Conservation (phyloP, 768 basidiomycete species). For the Candolleomyces aberdarensis region DNA sequence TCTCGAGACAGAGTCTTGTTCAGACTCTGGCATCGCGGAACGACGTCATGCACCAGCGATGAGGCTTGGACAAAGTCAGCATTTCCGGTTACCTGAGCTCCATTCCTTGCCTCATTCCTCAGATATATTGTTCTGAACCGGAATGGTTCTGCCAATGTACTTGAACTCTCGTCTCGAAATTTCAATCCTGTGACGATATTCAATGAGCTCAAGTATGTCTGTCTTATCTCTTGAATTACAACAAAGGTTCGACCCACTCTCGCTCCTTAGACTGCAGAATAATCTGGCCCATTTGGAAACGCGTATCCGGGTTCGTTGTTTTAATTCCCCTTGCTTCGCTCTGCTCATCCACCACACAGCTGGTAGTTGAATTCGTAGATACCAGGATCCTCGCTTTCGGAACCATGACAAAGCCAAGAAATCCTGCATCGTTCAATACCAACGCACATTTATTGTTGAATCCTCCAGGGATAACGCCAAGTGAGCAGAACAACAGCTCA, state of each 20-base stretch:
- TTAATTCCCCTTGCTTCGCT: not conserved
- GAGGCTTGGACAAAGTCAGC: slow-evolving; percentile 81
- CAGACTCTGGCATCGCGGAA: slow-evolving; percentile 67
- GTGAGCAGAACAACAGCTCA: slow-evolving; percentile 10
- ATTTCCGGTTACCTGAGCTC: slow-evolving; percentile 1
- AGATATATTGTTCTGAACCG: slow-evolving; percentile 77
- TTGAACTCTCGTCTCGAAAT: slow-evolving; percentile 62
- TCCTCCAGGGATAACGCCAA: slow-evolving; percentile 58
- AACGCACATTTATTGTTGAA: slow-evolving; percentile 70
- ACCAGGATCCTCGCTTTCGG: slow-evolving; percentile 73
- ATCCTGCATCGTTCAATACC: slow-evolving; percentile 53
- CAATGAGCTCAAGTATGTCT: slow-evolving; percentile 61
- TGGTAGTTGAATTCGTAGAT: slow-evolving; percentile 67
- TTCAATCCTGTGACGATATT: slow-evolving; percentile 69
- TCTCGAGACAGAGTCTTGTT: slow-evolving; percentile 30
- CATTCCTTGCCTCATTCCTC: slow-evolving; percentile 12
- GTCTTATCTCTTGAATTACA: not conserved
- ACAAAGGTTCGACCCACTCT: not conserved
- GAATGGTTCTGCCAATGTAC: slow-evolving; percentile 70
- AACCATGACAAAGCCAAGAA: slow-evolving; percentile 55
- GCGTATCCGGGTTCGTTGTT: slow-evolving; percentile 52
- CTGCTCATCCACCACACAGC: slow-evolving; percentile 32
- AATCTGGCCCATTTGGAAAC: slow-evolving; percentile 68
- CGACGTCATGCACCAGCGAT: slow-evolving; percentile 68
- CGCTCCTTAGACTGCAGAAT: slow-evolving; percentile 53